Base-by-base conservation (phyloP, 345 rosid genomes). In the Acer campestre region DNA sequence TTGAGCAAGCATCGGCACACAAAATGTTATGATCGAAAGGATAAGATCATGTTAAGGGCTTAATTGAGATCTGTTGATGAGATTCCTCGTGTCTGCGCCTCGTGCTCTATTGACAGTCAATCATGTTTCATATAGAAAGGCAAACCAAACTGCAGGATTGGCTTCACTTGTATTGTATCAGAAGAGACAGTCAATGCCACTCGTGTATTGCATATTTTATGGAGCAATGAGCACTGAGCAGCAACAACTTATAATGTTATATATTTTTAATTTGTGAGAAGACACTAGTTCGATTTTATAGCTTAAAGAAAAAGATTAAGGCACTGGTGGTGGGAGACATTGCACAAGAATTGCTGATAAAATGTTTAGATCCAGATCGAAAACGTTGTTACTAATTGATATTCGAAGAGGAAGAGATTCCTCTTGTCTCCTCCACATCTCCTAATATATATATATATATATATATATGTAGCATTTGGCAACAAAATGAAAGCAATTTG, bases 341-440 rank as follows among this genome's bases (percentile, higher is more conserved):
- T 3, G 61, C 40, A 38, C 13, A 74, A 63, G 64, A 16, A 48
- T 64, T 1, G 70, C 44, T 67, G 56, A 17, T 13, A 29, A 27
- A 62, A 62, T 74, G 4, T 56, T 63, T 63, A 63, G 48, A 74
- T 74, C 77, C 3, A 63, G 53, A 74, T 74, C 4, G 48, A 64
- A 55, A 74, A 46, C 46, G 29, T 29, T 29, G 44, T 53, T 10
- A 6, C 10, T 12, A 29, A 22, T 74, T 0, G 25, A 67, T 23
- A 48, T 27, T 46, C 29, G 70, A 48, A 29, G 20, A 23, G 56
- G 27, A 40, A 35, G 74, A 78, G 74, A 78, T 70, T 75, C 76
- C 76, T 69, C 44, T 0, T 75, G 79, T 82, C 75, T 74, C 76
- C 79, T n/a, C 31, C 31, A 59, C n/a, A 9, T 18, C 17, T 59